Conservation (phyloP, 2,329 filamentous ascomycete genomes). For the Fusarium devonianum region DNA sequence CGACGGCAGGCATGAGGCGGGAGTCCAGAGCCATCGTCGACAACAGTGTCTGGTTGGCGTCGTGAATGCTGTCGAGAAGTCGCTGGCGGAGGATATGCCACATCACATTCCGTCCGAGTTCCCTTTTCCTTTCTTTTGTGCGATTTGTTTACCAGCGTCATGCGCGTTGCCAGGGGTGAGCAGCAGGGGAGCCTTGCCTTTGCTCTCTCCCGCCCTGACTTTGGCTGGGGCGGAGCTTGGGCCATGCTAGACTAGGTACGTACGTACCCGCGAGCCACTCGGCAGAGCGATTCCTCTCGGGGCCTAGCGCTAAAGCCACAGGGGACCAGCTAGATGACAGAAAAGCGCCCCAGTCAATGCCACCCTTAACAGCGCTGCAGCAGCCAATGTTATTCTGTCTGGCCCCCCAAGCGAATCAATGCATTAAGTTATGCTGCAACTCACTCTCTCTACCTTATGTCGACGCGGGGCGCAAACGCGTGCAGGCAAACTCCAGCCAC, state of each 20-base stretch:
- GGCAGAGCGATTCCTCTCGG: background rate
- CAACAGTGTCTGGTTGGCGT: constrained; percentile 51
- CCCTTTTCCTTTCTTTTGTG: constrained; percentile 4
- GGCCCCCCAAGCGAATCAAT: background rate
- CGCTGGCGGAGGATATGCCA: constrained; percentile 52
- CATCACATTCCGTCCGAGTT: constrained; percentile 40
- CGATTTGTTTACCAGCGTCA: constrained; percentile 47
- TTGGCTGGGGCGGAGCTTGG: constrained; percentile 26
- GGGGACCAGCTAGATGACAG: background rate
- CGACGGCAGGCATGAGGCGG: constrained; percentile 54
- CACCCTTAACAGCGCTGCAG: background rate
- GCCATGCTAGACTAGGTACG: too few relatives aligned
- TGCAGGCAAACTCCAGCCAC: constrained; percentile 26
- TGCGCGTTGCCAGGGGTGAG: constrained; percentile 48
- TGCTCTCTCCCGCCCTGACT: constrained; percentile 5
- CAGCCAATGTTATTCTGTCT: constrained; percentile 18
- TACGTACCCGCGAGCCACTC: constrained; percentile 15
- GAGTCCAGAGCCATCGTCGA: constrained; percentile 53
- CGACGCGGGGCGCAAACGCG: constrained; percentile 13
- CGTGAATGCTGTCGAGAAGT: constrained; percentile 49
- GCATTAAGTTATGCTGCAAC: background rate
- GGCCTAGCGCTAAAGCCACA: background rate
- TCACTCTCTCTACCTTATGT: too few relatives aligned
- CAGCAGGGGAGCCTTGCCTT: constrained; percentile 27
- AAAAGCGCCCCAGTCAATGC: constrained; percentile 4